Conservation (phyloP, 768 basidiomycete genomes). For the Pleurotus djamor region DNA sequence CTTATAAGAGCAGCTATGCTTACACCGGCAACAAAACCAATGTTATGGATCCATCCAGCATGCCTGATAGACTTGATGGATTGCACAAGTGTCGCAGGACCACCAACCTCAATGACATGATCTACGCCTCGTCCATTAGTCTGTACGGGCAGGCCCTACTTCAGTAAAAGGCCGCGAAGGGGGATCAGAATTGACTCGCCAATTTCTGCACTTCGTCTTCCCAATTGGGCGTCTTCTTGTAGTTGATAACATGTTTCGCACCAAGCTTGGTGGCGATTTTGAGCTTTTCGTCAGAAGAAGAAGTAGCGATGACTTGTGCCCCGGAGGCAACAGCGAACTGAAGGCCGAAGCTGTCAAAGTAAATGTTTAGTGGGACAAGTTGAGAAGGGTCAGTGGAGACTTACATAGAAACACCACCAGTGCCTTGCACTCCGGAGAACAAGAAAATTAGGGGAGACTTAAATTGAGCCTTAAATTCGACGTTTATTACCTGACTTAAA, state of each 20-base stretch:
- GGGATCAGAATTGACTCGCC: constrained; percentile 22
- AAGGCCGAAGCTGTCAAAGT: constrained; percentile 41
- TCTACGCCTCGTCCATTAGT: constrained; percentile 36
- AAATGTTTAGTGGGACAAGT: not conserved
- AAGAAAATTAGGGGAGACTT: too few species aligned
- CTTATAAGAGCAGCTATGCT: not conserved
- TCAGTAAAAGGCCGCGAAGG: not conserved
- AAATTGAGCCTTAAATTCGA: too few species aligned
- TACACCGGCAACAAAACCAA: constrained; percentile 50
- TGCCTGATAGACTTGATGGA: constrained; percentile 34
- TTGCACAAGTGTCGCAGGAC: constrained; percentile 45
- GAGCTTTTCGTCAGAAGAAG: constrained; percentile 65
- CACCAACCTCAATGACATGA: constrained; percentile 48
- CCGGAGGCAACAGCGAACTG: constrained; percentile 64
- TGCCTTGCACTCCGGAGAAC: too few species aligned
- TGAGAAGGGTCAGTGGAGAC: constrained; percentile 7
- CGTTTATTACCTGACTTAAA: too few species aligned
- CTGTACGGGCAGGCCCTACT: constrained; percentile 12
- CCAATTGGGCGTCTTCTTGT: constrained; percentile 57
- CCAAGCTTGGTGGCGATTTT: constrained; percentile 50
- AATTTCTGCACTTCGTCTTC: constrained; percentile 46
- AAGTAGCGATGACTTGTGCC: constrained; percentile 64
- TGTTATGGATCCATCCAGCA: constrained; percentile 44
- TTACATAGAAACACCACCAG: constrained; percentile 55
- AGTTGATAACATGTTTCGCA: constrained; percentile 58